phyloP scores from a whole-genome alignment of 805 yeast species.

The Barnettozyma sucrosica region DNA sequence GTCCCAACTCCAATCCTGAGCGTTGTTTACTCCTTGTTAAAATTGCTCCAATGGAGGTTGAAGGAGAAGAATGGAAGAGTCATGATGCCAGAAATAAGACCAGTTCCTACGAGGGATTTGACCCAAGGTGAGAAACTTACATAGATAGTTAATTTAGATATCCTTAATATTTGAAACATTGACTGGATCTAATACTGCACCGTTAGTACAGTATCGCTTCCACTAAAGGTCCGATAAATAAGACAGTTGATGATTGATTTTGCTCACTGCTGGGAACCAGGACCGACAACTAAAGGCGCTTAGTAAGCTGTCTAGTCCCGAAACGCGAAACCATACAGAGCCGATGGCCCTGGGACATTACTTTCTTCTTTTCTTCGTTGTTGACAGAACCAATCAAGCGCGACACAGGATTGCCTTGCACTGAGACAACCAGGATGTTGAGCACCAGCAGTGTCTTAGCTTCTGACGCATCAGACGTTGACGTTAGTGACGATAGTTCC shows the following conservation, averaged over 20 bases:
- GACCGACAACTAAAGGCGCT: no score
- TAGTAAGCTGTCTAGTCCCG: no score
- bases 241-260: no score
- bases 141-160: background rate
- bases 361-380: background rate
- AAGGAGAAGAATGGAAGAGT: constrained; percentile 50
- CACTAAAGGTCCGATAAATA: no score
- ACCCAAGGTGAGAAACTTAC: background rate
- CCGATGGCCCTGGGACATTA: no score
- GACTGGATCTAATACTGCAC: background rate
- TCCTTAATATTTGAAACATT: no score
- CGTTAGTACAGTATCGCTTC: no score
- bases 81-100: constrained; percentile 38
- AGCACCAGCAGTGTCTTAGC: background rate
- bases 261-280: no score
- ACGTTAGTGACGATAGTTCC: background rate
- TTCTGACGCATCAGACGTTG: background rate
- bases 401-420: background rate
- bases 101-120: constrained; percentile 18
- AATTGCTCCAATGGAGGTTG: constrained; percentile 54
- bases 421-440: background rate
- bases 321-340: no score
- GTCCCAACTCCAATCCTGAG: constrained; percentile 58
- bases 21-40: constrained; percentile 51
- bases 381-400: background rate